Evolutionary conservation across 495 filamentous ascomycete species (phyloP), one percentile per base, ranked within the genome.

Genomic region (Aspergillus baeticus): DNA sequence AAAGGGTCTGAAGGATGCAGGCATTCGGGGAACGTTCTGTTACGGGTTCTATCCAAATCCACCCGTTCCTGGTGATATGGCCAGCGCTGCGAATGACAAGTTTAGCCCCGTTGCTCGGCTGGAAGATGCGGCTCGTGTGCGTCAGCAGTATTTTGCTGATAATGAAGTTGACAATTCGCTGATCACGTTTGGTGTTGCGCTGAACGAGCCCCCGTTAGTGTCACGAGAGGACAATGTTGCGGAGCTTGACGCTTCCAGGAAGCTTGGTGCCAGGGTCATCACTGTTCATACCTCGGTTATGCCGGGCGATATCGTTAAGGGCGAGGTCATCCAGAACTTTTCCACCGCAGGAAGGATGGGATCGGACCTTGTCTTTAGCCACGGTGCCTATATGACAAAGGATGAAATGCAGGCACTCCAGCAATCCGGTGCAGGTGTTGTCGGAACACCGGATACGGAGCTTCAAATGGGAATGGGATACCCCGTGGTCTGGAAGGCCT

Each of bases 381-480:
- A 55, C n/a, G 52, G 41, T 1, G 52, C 29, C 6, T 46, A 14
- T 10, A 36, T 46, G 26, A 46, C 41, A n/a, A 41, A 46, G 5
- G 17, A 10, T 15, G 52, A 55, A 33, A 0, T 55, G 31, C 29
- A 4, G 1, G 41, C 26, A 0, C n/a, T 55, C 11, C 26, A 15
- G 41, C 23, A 14, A 7, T 46, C 41, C 14, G 41, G 52, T 5
- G 52, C 52, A 10, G 52, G 52, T 14, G 15, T 55, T 11, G 42
- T 55, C 11, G 17, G 26, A 1, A 55, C 52, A 1, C 52, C 52
- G 1, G 52, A 55, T 17, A 55, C 52, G 1, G 52, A 55, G 18
- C 31, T 55, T 7, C 52, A 55, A 29, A 55, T 55, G 52, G 52
- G 52, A 5, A 55, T 55, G 52, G 52, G 52, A 20, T 46, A 55